These are phyloP conservation scores for Naumovozyma dairenensis DNA, from an alignment of 805 yeast species.

Conservation along the genomic window DNA sequence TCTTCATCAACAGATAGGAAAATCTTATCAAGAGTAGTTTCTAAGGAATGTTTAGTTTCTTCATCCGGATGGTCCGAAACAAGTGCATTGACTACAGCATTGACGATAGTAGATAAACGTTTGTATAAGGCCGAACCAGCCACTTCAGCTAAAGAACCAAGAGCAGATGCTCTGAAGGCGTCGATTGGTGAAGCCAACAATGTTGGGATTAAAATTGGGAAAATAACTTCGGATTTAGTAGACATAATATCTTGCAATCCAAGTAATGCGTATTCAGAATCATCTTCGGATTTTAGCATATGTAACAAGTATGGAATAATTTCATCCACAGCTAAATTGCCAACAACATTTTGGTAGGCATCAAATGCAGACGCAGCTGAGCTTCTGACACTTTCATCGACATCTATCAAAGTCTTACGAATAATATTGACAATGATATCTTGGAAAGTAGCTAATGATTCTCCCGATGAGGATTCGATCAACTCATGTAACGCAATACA, in stretches of 20 bases:
- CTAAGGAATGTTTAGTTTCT: conserved; percentile 33
- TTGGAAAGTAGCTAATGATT: conserved; percentile 55
- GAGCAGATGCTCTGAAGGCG: conserved; percentile 73
- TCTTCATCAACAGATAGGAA: conserved; percentile 62
- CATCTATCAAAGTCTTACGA: conserved; percentile 69
- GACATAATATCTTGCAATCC: conserved; percentile 92
- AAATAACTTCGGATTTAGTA: conserved; percentile 77
- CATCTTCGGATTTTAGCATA: conserved; percentile 49
- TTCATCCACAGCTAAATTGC: conserved; percentile 79
- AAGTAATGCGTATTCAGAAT: conserved; percentile 65
- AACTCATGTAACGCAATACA: conserved; percentile 88
- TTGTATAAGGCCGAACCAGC: conserved; percentile 77
- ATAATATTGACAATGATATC: conserved; percentile 62
- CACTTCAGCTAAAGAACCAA: conserved; percentile 79
- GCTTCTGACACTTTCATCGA: conserved; percentile 64
- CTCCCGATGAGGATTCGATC: conserved; percentile 59
- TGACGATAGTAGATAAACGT: conserved; percentile 64
- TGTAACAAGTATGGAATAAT: conserved; percentile 74
- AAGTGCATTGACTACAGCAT: conserved; percentile 57
- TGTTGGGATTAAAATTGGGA: conserved; percentile 88
- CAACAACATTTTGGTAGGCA: conserved; percentile 69
- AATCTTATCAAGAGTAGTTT: conserved; percentile 55
- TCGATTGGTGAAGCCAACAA: conserved; percentile 75
- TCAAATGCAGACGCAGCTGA: conserved; percentile 92
- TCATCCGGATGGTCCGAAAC: conserved; percentile 31